Percentiles rank a stretch among this genome's conserved stretches.
These are phyloP conservation scores for Beauveria sp. DNA, from an alignment of 2,329 filamentous ascomycete genomes.

Conservation along the genomic window DNA sequence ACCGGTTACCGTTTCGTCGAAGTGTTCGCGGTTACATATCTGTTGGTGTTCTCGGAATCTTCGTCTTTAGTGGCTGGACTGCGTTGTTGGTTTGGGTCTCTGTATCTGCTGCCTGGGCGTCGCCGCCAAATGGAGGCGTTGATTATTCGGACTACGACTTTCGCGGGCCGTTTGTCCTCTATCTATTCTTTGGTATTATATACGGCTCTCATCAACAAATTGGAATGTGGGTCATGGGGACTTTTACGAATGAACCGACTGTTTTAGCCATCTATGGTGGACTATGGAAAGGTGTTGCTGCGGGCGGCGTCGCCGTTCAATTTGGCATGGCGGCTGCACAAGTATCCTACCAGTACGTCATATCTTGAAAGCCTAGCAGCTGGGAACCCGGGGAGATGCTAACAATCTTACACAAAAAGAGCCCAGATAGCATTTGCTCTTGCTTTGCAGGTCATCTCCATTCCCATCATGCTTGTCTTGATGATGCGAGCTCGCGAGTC, in stretches of 20 bases:
- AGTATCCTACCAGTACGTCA: background rate
- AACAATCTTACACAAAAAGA: background rate
- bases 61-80: constrained; percentile 7
- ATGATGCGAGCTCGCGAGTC: background rate
- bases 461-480: background rate
- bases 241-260: constrained; percentile 15
- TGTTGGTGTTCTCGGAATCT: constrained; percentile 6
- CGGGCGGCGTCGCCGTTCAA: constrained; percentile 5
- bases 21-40: constrained; percentile 7
- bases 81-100: constrained; percentile 10
- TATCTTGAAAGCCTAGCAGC: no score
- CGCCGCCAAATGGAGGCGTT: constrained; percentile 7
- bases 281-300: constrained; percentile 13
- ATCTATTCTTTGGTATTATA: constrained; percentile 12
- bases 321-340: constrained; percentile 4
- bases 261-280: constrained; percentile 12
- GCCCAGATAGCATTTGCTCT: constrained; percentile 1
- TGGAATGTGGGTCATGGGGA: constrained; percentile 13
- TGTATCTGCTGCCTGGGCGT: background rate
- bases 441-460: background rate
- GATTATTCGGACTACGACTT: constrained; percentile 14
- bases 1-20: constrained; percentile 2
- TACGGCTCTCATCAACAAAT: constrained; percentile 13
- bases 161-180: constrained; percentile 12
- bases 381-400: background rate